Evolutionary conservation across 2,329 filamentous ascomycete genomes (phyloP).

Genomic region (Colletotrichum tropicicola): DNA sequence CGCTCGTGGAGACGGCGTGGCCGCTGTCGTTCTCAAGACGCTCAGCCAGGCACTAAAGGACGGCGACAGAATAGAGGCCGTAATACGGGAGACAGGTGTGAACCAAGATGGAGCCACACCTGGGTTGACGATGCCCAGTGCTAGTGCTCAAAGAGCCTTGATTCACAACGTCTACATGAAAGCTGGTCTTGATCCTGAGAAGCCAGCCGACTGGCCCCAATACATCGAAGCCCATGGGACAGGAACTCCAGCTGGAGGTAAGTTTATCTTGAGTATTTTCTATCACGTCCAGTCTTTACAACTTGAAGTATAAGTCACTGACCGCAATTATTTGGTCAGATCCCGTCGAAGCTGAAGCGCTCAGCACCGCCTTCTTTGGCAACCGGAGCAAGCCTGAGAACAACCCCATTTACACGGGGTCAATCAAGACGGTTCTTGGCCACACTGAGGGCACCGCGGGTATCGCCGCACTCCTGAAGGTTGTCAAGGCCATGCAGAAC

Average conservation of each 20-base stretch:
- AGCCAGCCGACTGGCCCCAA: constrained; percentile 7
- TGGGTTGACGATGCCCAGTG: constrained; percentile 46
- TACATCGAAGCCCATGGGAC: constrained; percentile 47
- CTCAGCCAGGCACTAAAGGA: constrained; percentile 50
- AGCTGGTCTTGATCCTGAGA: constrained; percentile 11
- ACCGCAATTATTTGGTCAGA: too few relatives aligned
- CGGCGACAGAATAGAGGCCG: constrained; percentile 35
- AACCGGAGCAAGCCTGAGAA: constrained; percentile 42
- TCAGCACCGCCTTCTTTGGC: constrained; percentile 31
- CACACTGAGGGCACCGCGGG: constrained; percentile 39
- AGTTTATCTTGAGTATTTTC: constrained; percentile 51
- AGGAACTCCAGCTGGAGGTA: constrained; percentile 44
- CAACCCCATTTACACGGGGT: constrained; percentile 33
- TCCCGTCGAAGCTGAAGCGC: constrained; percentile 42
- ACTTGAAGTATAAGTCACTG: neutral
- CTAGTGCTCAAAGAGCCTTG: constrained; percentile 35
- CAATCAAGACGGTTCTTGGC: constrained; percentile 39
- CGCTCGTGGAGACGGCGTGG: constrained; percentile 60
- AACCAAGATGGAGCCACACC: constrained; percentile 35
- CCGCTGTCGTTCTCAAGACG: constrained; percentile 55
- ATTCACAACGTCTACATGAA: constrained; percentile 38
- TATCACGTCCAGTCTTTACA: constrained; percentile 50
- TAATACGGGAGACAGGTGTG: constrained; percentile 36
- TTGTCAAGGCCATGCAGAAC: constrained; percentile 31
- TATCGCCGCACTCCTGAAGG: constrained; percentile 37